Conservation (phyloP, 169 alveolate species). For the Plasmodium cynomolgi region DNA sequence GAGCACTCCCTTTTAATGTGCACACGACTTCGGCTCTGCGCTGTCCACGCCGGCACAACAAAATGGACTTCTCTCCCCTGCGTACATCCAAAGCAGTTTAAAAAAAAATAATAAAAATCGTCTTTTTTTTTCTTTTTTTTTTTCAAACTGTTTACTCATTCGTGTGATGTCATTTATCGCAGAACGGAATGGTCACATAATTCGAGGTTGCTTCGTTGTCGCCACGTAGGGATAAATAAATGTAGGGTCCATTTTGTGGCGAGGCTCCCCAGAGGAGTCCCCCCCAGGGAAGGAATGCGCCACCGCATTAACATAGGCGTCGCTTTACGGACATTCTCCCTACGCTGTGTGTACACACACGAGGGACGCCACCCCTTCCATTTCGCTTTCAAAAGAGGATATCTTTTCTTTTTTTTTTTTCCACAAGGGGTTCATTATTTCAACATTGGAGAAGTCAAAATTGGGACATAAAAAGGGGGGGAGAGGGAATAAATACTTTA, state of each 20-base stretch:
- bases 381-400: neutral
- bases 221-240: neutral
- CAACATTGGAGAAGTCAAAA: neutral
- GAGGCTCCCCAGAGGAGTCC: neutral
- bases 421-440: neutral
- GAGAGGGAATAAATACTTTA: neutral
- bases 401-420: neutral
- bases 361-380: neutral
- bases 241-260: neutral
- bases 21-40: neutral
- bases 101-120: neutral
- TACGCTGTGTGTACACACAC: neutral
- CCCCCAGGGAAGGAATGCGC: neutral
- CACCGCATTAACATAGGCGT: neutral
- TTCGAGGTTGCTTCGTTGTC: conserved; percentile 2
- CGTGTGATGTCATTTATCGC: neutral
- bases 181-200: neutral
- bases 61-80: neutral
- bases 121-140: neutral
- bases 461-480: neutral
- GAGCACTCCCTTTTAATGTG: neutral
- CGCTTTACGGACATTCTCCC: neutral
- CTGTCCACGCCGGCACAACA: neutral
- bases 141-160: neutral
- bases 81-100: neutral